Percentiles rank a stretch among this genome's conserved stretches.
These are phyloP conservation scores for Diaporthe sp. DNA, from an alignment of 2,329 filamentous ascomycete species.

Conservation along the genomic window DNA sequence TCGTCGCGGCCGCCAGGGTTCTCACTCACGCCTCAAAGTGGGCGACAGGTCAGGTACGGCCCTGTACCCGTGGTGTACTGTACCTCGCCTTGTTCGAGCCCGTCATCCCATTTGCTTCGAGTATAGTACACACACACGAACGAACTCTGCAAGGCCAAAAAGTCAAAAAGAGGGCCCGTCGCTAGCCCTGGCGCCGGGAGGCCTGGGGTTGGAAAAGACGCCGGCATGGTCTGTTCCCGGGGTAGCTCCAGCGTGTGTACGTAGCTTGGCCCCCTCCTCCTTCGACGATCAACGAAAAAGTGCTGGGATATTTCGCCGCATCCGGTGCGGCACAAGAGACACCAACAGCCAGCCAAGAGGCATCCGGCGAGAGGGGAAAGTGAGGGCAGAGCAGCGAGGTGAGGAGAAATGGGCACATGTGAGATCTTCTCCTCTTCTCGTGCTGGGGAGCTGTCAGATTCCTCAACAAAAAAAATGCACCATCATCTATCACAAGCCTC, in stretches of 20 bases:
- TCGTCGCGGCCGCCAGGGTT: slow-evolving; percentile 5
- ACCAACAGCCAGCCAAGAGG: slow-evolving; percentile 1
- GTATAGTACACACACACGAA: slow-evolving; percentile 8
- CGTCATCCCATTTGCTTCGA: slow-evolving; percentile 12
- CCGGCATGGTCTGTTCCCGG: slow-evolving; percentile 9
- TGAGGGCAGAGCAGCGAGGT: neutral
- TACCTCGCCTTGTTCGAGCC: neutral
- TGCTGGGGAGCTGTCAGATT: neutral
- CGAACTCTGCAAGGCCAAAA: slow-evolving; percentile 8
- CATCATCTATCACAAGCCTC: neutral
- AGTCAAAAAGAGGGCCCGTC: neutral
- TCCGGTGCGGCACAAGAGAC: slow-evolving; percentile 8
- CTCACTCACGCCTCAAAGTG: neutral
- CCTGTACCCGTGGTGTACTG: neutral
- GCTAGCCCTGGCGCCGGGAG: slow-evolving; percentile 27
- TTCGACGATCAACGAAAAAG: neutral
- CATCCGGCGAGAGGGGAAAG: neutral
- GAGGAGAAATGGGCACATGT: neutral
- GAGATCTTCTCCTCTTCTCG: neutral
- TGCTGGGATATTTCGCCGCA: slow-evolving; percentile 28
- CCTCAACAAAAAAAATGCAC: slow-evolving; percentile 26
- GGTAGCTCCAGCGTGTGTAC: slow-evolving; percentile 8
- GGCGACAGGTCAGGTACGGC: neutral
- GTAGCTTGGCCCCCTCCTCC: slow-evolving; percentile 16
- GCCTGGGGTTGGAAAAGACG: neutral